A percentile compares a stretch with the other conserved stretches of the same genome.
These are phyloP conservation scores for Entonaema liquescens DNA, from an alignment of 495 filamentous ascomycete genomes.

Conservation along the genomic window DNA sequence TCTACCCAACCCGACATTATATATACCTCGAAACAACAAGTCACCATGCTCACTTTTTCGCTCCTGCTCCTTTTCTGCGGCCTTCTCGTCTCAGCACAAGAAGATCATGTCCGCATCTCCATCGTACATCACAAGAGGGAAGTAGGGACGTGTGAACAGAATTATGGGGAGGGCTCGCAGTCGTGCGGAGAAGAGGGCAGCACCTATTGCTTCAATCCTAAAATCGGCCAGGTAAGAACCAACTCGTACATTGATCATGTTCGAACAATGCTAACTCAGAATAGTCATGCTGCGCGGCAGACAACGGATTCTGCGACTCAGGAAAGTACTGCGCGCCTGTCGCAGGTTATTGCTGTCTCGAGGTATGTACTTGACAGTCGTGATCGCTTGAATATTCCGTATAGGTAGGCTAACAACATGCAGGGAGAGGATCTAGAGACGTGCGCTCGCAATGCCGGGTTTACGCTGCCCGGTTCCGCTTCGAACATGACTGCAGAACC, in stretches of 20 bases:
- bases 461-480: constrained; percentile 36
- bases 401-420: constrained; percentile 23
- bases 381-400: background rate
- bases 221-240: constrained; percentile 44
- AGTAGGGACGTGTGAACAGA: constrained; percentile 47
- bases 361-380: constrained; percentile 38
- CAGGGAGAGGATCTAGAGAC: constrained; percentile 50
- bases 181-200: constrained; percentile 47
- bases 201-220: constrained; percentile 50
- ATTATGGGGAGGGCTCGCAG: constrained; percentile 49
- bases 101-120: constrained; percentile 22
- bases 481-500: constrained; percentile 4
- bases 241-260: background rate
- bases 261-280: constrained; percentile 22
- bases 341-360: constrained; percentile 53
- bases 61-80: constrained; percentile 24
- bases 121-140: constrained; percentile 25
- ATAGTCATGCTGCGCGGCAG: constrained; percentile 52
- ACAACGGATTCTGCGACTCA: constrained; percentile 49
- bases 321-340: constrained; percentile 54
- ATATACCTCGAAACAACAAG: background rate
- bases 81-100: constrained; percentile 20
- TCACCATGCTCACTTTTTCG: constrained; percentile 21
- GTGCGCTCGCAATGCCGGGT: constrained; percentile 51
- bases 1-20: background rate